Evolutionary conservation across 331 rosid genomes (phyloP), one percentile per base, ranked within the genome.

Genomic region (Rosa hybrid): DNA sequence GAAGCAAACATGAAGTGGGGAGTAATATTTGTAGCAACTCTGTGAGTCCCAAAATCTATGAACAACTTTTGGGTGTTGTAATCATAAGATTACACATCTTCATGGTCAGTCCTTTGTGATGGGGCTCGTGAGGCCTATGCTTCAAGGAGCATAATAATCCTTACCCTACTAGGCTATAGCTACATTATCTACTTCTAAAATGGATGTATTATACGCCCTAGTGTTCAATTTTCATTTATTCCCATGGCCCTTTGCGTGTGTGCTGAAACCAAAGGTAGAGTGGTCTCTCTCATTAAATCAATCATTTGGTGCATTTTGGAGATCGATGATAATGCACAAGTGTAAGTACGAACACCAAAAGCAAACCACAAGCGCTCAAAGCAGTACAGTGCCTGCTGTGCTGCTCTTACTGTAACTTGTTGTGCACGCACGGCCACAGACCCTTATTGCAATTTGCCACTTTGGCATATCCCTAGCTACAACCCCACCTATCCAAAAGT

Each of bases 351-450:
- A 62, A 62, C 68, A 21, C 2, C 5, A 57, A 75, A 45, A 75
- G 46, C 14, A 39, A 68, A 39, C 57, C 18, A 60, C 71, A 18
- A n/a, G 25, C 23, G 17, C 57, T 44, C 23, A 50, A 20, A n/a
- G 65, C 38, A 38, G 25, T 14, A 20, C 5, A 13, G 45, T 48
- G 6, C 14, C 42, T 70, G 41, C 74, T 39, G 14, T 71, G 53
- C 49, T 53, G 71, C 18, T 60, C 60, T 25, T 45, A 56, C 71
- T 54, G 48, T 81, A 65, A 76, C 84, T 81, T 81, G 74, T 72
- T 45, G 38, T 30, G 80, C 80, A 67, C 45, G 80, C 68, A 62
- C 68, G 39, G 62, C 70, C 76, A 45, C 63, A 18, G 39, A 0
- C 12, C 18, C 49, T 20, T 42, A 41, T 76, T 4, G 41, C 34